A percentile compares a stretch with the other conserved stretches of the same genome.
phyloP scores from a whole-genome alignment of 257 asterid genomes.

The Pogostemon cablin region DNA sequence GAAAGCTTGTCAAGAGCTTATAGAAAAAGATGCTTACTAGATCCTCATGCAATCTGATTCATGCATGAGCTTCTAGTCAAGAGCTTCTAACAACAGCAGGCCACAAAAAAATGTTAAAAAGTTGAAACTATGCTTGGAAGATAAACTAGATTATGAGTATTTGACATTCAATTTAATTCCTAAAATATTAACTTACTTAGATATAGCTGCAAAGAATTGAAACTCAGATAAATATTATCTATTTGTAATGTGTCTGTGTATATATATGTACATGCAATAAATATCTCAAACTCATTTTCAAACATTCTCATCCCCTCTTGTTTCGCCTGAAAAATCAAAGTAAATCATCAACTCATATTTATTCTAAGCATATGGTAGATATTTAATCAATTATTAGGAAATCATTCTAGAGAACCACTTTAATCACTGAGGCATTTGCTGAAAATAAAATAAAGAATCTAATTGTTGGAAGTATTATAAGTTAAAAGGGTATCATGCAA shows the following conservation, averaged over 20 bases:
- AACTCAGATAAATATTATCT: too few relatives aligned
- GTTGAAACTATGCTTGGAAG: conserved; percentile 4
- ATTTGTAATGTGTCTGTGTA: too few relatives aligned
- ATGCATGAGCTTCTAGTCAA: conserved; percentile 98
- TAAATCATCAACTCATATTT: neutral
- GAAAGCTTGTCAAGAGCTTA: neutral
- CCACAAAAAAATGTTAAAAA: conserved; percentile 21
- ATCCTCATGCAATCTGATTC: conserved; percentile 57
- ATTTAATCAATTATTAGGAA: neutral
- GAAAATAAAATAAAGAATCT: neutral
- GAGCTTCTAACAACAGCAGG: conserved; percentile 92
- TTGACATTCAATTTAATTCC: neutral
- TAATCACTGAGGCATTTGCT: conserved; percentile 7
- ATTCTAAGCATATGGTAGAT: neutral
- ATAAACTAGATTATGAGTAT: neutral
- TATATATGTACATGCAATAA: too few relatives aligned
- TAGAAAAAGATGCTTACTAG: conserved; percentile 48
- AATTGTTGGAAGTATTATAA: too few relatives aligned
- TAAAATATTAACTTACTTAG: conserved; percentile 8
- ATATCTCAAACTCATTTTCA: conserved; percentile 79
- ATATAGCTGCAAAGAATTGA: neutral
- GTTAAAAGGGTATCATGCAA: too few relatives aligned
- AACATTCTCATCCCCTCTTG: conserved; percentile 90
- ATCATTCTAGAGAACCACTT: neutral
- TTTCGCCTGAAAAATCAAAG: conserved; percentile 58